Conservation (phyloP, 2,329 filamentous ascomycete species). For the Teratosphaeria epicoccoides region DNA sequence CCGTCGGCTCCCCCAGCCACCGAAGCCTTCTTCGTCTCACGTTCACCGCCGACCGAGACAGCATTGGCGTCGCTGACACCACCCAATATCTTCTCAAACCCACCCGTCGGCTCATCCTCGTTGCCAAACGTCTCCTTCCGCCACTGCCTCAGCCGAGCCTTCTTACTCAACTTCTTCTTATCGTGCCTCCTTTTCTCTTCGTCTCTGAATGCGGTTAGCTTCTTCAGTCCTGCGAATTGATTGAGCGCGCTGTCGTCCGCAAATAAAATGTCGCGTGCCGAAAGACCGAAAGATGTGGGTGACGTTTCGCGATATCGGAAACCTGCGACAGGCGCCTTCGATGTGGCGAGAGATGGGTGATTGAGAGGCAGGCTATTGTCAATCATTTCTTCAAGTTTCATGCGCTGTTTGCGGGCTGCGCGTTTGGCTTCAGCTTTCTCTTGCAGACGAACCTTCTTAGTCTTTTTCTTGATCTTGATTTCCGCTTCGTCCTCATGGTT, state of each 20-base stretch:
- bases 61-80: constrained; percentile 12
- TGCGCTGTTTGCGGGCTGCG: constrained; percentile 66
- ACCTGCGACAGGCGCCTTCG: constrained; percentile 37
- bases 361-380: constrained; percentile 66
- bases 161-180: constrained; percentile 82
- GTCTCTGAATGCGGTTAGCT: constrained; percentile 82
- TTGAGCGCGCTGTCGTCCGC: constrained; percentile 80
- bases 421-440: constrained; percentile 51
- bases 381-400: constrained; percentile 75
- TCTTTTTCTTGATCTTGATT: constrained; percentile 20
- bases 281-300: constrained; percentile 80
- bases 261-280: constrained; percentile 80
- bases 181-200: constrained; percentile 81
- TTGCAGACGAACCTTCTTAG: constrained; percentile 36
- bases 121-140: constrained; percentile 55
- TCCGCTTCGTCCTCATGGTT: constrained; percentile 31
- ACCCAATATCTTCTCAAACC: constrained; percentile 26
- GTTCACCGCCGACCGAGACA: background rate
- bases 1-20: background rate
- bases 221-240: constrained; percentile 86
- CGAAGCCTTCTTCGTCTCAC: background rate
- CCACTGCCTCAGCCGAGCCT: constrained; percentile 83
- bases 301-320: constrained; percentile 96
- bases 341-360: constrained; percentile 45
- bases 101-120: constrained; percentile 38